Evolutionary conservation across 2,329 filamentous ascomycete species (phyloP), one percentile per base, ranked within the genome.

Genomic region (Coniochaeta hoffmannii): DNA sequence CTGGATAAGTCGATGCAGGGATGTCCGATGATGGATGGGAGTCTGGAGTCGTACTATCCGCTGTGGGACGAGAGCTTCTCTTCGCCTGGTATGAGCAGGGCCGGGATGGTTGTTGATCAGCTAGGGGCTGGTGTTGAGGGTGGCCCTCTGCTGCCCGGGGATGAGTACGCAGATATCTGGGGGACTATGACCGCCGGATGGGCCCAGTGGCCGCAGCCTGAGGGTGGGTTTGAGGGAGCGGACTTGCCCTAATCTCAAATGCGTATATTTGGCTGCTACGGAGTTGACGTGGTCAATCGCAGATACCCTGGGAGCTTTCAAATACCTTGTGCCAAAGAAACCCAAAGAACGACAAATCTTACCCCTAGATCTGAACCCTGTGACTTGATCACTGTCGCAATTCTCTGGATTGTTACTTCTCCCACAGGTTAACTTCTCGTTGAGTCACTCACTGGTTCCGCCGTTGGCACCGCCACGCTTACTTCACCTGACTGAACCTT

Each of bases 1-100:
- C 54, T 56, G 34, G 62, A 58, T 53, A 57, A 62, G 7, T 55
- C 63, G 50, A 59, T 64, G 17, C 57, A 59, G 17, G 68, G 66
- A 4, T 82, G 79, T 57, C 79, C 79, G 14, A 77, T 81, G 74
- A 66, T 80, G 38, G 77, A 81, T 58, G 76, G 73, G 9, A 78
- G 71, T 56, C 58, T 81, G 56, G 72, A 78, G n/a, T 61, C 67
- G 31, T 79, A 75, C 50, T 65, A 78, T 26, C 67, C 72, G 0
- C 61, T 70, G 24, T 80, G 77, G 77, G 73, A 76, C 28, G 72
- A 73, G 7, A 65, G 50, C 50, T 53, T 53, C 19, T 24, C 38
- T 12, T 44, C 38, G 5, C 5, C 38, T 12, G 38, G 19, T 12
- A 19, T 44, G 38, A 19, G 22, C 12, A 7, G 15, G 22, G 17